phyloP scores from a whole-genome alignment of 2,329 filamentous ascomycete species.

The Fusarium setosum region DNA sequence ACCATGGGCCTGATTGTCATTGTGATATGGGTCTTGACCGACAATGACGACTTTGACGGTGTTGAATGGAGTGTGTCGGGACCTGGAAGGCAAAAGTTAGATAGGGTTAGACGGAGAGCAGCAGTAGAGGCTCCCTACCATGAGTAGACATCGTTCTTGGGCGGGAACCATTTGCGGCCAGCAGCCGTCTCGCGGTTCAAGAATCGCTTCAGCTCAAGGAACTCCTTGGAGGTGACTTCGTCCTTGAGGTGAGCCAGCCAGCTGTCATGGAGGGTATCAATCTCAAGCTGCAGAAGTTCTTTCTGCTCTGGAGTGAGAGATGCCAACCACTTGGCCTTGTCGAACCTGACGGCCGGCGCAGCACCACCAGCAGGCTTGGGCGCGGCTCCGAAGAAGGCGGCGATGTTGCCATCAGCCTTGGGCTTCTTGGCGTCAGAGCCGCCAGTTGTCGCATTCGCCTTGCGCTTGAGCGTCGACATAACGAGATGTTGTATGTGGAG shows the following conservation, averaged over 20 bases:
- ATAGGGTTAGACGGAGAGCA: not conserved
- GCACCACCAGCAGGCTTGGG: slow-evolving; percentile 63
- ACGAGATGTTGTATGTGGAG: slow-evolving; percentile 36
- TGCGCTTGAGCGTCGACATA: slow-evolving; percentile 75
- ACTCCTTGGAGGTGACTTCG: slow-evolving; percentile 81
- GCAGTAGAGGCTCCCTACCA: slow-evolving; percentile 71
- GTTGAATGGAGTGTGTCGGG: slow-evolving; percentile 88
- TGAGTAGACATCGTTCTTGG: slow-evolving; percentile 89
- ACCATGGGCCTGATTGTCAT: slow-evolving; percentile 93
- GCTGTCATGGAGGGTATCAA: slow-evolving; percentile 89
- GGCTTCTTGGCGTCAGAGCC: slow-evolving; percentile 73
- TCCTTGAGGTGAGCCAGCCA: slow-evolving; percentile 93
- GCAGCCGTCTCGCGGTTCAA: slow-evolving; percentile 79
- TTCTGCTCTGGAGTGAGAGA: slow-evolving; percentile 84
- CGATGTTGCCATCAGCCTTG: slow-evolving; percentile 82
- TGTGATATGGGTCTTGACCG: slow-evolving; percentile 98
- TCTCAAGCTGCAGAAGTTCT: slow-evolving; percentile 85
- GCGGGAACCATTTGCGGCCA: slow-evolving; percentile 87
- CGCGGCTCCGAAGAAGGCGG: slow-evolving; percentile 82
- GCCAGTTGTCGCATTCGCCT: slow-evolving; percentile 61
- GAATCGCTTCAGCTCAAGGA: slow-evolving; percentile 89
- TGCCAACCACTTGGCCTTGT: slow-evolving; percentile 92
- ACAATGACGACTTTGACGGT: slow-evolving; percentile 93
- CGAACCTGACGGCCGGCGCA: slow-evolving; percentile 68
- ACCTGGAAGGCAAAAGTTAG: slow-evolving; percentile 68